phyloP scores from a whole-genome alignment of 225 moss, liverwort and hornwort genomes.

The Pleurozium schreberi region DNA sequence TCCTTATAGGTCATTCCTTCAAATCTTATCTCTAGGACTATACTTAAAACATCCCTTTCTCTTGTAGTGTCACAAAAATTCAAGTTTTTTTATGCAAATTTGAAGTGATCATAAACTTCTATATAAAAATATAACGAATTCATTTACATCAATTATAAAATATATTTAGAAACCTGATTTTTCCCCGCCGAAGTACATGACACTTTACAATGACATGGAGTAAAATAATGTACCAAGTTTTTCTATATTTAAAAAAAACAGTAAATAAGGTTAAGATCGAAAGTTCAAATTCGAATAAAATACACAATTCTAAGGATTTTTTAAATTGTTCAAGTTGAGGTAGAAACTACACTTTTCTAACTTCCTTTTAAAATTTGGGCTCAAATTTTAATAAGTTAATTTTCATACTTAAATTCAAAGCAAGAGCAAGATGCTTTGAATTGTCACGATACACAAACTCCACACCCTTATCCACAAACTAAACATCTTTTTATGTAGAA shows the following conservation, averaged over 20 bases:
- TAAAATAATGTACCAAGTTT: background rate
- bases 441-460: background rate
- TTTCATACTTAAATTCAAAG: background rate
- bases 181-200: too few relatives aligned
- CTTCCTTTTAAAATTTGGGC: background rate
- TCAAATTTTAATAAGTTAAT: background rate
- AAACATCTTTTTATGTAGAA: background rate
- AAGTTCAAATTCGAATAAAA: background rate
- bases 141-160: too few relatives aligned
- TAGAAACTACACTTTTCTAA: background rate
- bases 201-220: background rate
- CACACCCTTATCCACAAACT: background rate
- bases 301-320: background rate
- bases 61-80: background rate
- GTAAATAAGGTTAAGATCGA: background rate
- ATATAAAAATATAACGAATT: too few relatives aligned
- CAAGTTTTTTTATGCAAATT: background rate
- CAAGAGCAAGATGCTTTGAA: background rate
- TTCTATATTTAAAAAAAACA: background rate
- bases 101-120: background rate
- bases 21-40: too few relatives aligned
- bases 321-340: background rate
- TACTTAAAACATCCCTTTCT: too few relatives aligned
- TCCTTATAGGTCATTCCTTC: too few relatives aligned
- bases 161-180: background rate